These are phyloP conservation scores for Aureobasidium pullulans DNA, from an alignment of 2,329 filamentous ascomycete species.

Conservation along the genomic window DNA sequence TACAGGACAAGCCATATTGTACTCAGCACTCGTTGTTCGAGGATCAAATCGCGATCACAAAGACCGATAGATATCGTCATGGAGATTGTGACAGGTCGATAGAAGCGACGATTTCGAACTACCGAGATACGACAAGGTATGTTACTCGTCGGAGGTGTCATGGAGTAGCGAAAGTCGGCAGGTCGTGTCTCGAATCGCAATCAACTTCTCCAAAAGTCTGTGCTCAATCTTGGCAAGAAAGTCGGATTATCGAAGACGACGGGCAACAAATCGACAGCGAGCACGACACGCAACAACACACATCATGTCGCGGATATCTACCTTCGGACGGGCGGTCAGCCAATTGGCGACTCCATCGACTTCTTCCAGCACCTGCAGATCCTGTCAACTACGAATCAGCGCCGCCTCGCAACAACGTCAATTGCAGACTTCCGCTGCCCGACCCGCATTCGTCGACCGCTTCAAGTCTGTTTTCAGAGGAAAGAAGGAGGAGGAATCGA, in stretches of 20 bases:
- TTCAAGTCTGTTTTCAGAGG: not conserved
- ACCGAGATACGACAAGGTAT: too few species aligned
- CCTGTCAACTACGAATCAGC: not conserved
- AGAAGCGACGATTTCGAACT: too few species aligned
- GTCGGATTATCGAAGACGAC: slow-evolving; percentile 5
- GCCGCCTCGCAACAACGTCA: slow-evolving; percentile 4
- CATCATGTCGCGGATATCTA: slow-evolving; percentile 6
- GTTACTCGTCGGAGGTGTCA: too few species aligned
- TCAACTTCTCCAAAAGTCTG: too few species aligned
- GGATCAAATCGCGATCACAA: too few species aligned
- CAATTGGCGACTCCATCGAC: not conserved
- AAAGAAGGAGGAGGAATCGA: not conserved
- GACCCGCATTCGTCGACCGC: not conserved
- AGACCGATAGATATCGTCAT: too few species aligned
- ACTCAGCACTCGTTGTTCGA: too few species aligned
- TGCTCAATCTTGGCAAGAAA: slow-evolving; percentile 6
- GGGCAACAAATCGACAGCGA: not conserved
- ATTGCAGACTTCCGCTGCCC: slow-evolving; percentile 1
- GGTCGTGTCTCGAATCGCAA: too few species aligned
- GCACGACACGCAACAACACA: not conserved
- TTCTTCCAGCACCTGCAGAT: not conserved
- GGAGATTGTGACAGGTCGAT: too few species aligned
- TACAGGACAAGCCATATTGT: too few species aligned
- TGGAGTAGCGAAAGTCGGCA: too few species aligned
- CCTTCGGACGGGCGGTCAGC: not conserved